Base-by-base conservation (phyloP, 78 protist genomes). In the Corallochytrium limacisporum region DNA sequence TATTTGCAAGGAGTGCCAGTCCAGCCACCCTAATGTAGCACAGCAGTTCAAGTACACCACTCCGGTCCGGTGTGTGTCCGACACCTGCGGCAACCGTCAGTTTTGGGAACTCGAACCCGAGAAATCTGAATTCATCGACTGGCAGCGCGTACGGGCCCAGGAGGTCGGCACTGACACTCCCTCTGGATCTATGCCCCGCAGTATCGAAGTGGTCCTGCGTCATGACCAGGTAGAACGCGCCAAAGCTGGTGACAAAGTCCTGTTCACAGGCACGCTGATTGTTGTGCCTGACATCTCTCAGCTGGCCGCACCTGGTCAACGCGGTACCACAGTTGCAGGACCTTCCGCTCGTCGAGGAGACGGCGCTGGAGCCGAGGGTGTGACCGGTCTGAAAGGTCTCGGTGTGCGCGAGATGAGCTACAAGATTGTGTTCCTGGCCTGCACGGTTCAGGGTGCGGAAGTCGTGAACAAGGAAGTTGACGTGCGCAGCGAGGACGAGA, bases 1-100 rank as follows among this genome's bases (percentile, higher is more conserved):
- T 67, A 0, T 2, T 39, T 97, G 99, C 75, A 13, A 28, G 62
- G 87, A 77, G 31, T 95, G 98, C 63, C 39, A 53, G 22, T 50
- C 53, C 12, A n/a, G 42, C 5, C 63, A 75, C 3, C 31, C 18
- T n/a, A 15, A 69, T 39, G 75, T 95, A 1, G 74, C 43, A 29
- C 99, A 94, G 82, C 92, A 94, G 71, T 94, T 94, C 78, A 67
- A 74, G 47, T 97, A 93, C 84, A 88, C 92, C 0, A 89, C n/a
- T n/a, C n/a, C n/a, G n/a, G n/a, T n/a, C n/a, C 84, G 75, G 90
- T 60, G 48, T 47, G 49, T 81, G 81, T 62, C 18, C 42, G 29
- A 69, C 40, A 0, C 31, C 7, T 94, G 98, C 62, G 4, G 4
- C 22, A 92, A 91, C 48, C 51, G 67, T 16, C 6, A 28, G 6